Conservation (phyloP, 495 filamentous ascomycete species). For the Neurospora intermedia region DNA sequence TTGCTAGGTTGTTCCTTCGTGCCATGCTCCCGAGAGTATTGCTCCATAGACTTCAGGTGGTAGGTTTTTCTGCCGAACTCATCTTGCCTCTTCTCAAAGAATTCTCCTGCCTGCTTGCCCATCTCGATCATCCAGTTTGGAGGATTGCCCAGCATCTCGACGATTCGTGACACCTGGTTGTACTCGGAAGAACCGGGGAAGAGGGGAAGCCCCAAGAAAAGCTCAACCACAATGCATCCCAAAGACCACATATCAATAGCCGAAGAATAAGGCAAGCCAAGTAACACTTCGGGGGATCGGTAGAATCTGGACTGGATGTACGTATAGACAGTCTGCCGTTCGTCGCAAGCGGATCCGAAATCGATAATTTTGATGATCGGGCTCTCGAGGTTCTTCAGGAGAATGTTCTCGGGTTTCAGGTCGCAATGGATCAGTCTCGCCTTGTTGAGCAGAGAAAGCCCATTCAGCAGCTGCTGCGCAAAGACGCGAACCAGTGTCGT, state of each 20-base stretch:
- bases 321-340: slow-evolving; percentile 97
- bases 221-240: slow-evolving; percentile 96
- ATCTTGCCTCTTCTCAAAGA: slow-evolving; percentile 86
- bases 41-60: slow-evolving; percentile 91
- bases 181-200: slow-evolving; percentile 99
- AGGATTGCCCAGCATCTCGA: slow-evolving; percentile 95
- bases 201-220: slow-evolving; percentile 88
- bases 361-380: slow-evolving; percentile 99
- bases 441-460: slow-evolving; percentile 87
- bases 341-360: slow-evolving; percentile 97
- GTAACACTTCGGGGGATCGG: slow-evolving; percentile 87
- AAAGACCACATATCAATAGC: slow-evolving; percentile 99
- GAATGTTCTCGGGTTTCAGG: slow-evolving; percentile 96
- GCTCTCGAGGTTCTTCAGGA: slow-evolving; percentile 96
- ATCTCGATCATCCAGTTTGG: slow-evolving; percentile 99
- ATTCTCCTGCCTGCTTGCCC: slow-evolving; percentile 95
- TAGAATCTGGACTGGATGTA: slow-evolving; percentile 99
- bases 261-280: slow-evolving; percentile 92
- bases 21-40: slow-evolving; percentile 87
- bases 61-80: slow-evolving; percentile 88
- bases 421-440: slow-evolving; percentile 97
- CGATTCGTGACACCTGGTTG: slow-evolving; percentile 94
- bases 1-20: slow-evolving; percentile 99
- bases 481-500: slow-evolving; percentile 97
- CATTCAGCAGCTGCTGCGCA: slow-evolving; percentile 91